Base-by-base conservation (phyloP, 371 early-diverging fungal species). In the Mortierella sp. region DNA sequence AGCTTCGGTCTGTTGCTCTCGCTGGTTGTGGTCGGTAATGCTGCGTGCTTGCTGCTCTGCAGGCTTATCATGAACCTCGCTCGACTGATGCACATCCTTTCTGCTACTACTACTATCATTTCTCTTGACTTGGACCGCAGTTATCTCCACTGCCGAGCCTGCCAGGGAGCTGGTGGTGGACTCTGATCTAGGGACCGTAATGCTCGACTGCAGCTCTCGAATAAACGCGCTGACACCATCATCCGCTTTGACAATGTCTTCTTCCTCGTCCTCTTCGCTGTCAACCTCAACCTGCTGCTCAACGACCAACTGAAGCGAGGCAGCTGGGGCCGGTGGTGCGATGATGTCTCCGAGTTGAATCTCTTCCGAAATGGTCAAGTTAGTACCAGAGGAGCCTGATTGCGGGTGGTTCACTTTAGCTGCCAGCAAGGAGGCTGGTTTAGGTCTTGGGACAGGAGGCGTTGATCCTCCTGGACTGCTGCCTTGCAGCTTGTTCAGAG, bases 191-290 rank as follows among this genome's bases (percentile, higher is more conserved):
- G 73, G 59, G 15, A 62, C 42, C 0, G 59, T 15, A 32, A 67
- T 55, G n/a, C 67, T 73, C 9, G 67, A 73, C 28, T 73, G 50
- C n/a, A 73, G 54, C 15, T 67, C 75, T 11, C 63, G 58, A 37
- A 73, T 73, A 23, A 60, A 44, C 5, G 57, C 59, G 23, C 44
- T 52, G 19, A 73, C 57, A 26, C 60, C 71, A 37, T 63, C 59
- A 28, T 59, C 55, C 27, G 42, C 32, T 14, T 39, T 24, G 46
- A 32, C 32, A 4, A 46, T 24, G 30, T 50, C 47, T n/a, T 55
- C 50, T 11, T 65, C 55, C 1, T 63, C 68, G 15, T 66, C 62
- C 8, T 46, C 59, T 6, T 57, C 53, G 0, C 31, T 34, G 21
- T 46, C 56, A 15, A 42, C 31, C 4, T 55, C 60, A 15, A 49